Percentiles rank a stretch among this genome's conserved stretches.
Conservation (phyloP, 225 moss, liverwort and hornwort genomes). For the Polytrichum formosum region DNA sequence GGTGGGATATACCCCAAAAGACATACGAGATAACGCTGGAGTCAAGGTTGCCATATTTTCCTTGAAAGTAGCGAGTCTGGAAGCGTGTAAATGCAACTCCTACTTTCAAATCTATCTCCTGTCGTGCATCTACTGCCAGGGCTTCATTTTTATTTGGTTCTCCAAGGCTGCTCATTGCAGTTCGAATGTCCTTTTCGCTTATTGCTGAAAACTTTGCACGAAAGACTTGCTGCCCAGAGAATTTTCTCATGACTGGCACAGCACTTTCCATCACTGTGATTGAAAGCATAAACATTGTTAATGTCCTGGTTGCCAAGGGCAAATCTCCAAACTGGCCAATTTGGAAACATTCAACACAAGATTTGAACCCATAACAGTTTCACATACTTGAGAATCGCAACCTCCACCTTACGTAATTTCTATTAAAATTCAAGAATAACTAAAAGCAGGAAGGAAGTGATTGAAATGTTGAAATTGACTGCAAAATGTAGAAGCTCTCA, state of each 20-base stretch:
- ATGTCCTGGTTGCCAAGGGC: neutral
- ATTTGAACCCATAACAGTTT: too few relatives aligned
- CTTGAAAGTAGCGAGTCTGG: constrained; percentile 97
- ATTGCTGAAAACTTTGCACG: constrained; percentile 96
- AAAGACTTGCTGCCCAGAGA: constrained; percentile 82
- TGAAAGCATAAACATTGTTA: constrained; percentile 5
- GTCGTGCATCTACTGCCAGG: constrained; percentile 90
- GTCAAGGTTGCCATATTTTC: constrained; percentile 99
- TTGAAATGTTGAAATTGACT: too few relatives aligned
- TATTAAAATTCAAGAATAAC: too few relatives aligned
- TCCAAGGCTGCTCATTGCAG: constrained; percentile 86
- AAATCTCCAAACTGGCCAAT: too few relatives aligned
- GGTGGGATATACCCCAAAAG: constrained; percentile 57
- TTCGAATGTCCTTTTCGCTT: constrained; percentile 88
- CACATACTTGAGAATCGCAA: too few relatives aligned
- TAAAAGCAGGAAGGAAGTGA: too few relatives aligned
- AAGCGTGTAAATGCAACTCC: constrained; percentile 98
- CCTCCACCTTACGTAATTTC: too few relatives aligned
- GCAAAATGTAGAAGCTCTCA: too few relatives aligned
- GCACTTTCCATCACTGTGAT: constrained; percentile 87
- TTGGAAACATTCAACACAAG: too few relatives aligned
- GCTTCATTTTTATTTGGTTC: constrained; percentile 94
- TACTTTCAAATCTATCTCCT: constrained; percentile 98
- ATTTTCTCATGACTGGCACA: constrained; percentile 79
- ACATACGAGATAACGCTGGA: constrained; percentile 99